Evolutionary conservation across 2,329 filamentous ascomycete species (phyloP).

Genomic region (Trichophyton benhamiae): DNA sequence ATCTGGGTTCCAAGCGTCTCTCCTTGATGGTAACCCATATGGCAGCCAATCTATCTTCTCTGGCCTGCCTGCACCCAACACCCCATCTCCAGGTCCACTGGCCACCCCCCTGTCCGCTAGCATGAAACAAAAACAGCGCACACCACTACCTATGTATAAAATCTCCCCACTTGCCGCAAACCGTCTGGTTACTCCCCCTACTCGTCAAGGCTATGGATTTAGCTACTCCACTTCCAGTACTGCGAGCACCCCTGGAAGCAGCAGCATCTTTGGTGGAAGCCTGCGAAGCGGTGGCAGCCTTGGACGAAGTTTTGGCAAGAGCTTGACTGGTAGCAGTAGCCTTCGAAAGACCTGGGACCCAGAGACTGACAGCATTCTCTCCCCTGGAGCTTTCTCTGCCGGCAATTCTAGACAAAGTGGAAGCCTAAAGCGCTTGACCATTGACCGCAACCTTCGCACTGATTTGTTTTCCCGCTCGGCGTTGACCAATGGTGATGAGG

Average conservation of each 20-base stretch:
- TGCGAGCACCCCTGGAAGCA: slow-evolving; percentile 56
- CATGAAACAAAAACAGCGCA: slow-evolving; percentile 64
- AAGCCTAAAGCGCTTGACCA: slow-evolving; percentile 79
- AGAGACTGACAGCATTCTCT: slow-evolving; percentile 67
- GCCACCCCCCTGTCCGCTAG: slow-evolving; percentile 73
- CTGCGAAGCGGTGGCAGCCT: slow-evolving; percentile 33
- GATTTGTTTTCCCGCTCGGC: slow-evolving; percentile 42
- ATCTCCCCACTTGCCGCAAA: slow-evolving; percentile 69
- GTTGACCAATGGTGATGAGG: slow-evolving; percentile 27
- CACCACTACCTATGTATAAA: slow-evolving; percentile 75
- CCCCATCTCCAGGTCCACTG: slow-evolving; percentile 69
- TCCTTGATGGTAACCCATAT: slow-evolving; percentile 76
- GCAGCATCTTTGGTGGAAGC: slow-evolving; percentile 46
- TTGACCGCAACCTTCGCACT: slow-evolving; percentile 72
- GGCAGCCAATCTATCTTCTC: slow-evolving; percentile 79
- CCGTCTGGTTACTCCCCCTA: slow-evolving; percentile 71
- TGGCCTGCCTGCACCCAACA: slow-evolving; percentile 50
- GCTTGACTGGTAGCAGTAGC: slow-evolving; percentile 67
- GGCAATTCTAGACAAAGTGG: slow-evolving; percentile 52
- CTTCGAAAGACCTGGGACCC: slow-evolving; percentile 68
- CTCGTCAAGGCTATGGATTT: slow-evolving; percentile 72
- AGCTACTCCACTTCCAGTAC: slow-evolving; percentile 72
- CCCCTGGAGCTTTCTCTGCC: slow-evolving; percentile 71
- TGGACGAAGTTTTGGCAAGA: slow-evolving; percentile 66
- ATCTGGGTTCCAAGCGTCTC: slow-evolving; percentile 56